Base-by-base conservation (phyloP, 1,139 yeast species). In the Yamadazyma mexicana region DNA sequence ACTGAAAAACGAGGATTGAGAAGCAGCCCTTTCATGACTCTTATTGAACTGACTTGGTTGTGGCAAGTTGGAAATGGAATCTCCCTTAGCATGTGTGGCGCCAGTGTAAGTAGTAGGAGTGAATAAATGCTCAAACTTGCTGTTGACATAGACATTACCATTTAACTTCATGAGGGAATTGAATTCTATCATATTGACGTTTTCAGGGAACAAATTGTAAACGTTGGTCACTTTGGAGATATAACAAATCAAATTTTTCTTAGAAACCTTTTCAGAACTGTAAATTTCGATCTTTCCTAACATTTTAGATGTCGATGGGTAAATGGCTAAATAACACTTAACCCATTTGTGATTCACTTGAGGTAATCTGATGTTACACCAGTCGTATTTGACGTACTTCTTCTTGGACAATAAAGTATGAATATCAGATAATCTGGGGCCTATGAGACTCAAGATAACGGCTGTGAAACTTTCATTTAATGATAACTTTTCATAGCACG, bases 401-500 rank as follows among this genome's bases (percentile, higher is more conserved):
- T 64, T 69, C 37, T 71, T 71, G 3, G 76, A 68, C 40, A 78
- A 62, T 28, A 78, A 58, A 2, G 78, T 73, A 48, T 76, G 76
- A 35, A 77, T 68, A 51, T 78, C 83, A n/a, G 75, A 65, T 45
- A 77, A 66, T 43, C 68, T 61, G 5, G 77, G 63, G 1, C 80
- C 83, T 48, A 74, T 75, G n/a, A 73, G 56, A n/a, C 80, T 73
- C 34, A 78, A 59, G 24, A 76, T 57, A 9, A 77, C 81, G 11
- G 82, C 83, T 1, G 82, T 77, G 51, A 69, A 78, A 11, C 79
- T 72, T 56, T 77, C 81, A 55, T 75, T 77, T 42, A 78, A 61
- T 37, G 76, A 73, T 25, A 66, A 62, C 49, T 64, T 68, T 54
- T 78, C 83, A 50, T 64, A 77, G 47, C 73, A 75, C 26, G 79